A percentile compares a stretch with the other conserved stretches of the same genome.
Conservation (phyloP, 2,329 filamentous ascomycete species). For the Dactylellina haptotyla region DNA sequence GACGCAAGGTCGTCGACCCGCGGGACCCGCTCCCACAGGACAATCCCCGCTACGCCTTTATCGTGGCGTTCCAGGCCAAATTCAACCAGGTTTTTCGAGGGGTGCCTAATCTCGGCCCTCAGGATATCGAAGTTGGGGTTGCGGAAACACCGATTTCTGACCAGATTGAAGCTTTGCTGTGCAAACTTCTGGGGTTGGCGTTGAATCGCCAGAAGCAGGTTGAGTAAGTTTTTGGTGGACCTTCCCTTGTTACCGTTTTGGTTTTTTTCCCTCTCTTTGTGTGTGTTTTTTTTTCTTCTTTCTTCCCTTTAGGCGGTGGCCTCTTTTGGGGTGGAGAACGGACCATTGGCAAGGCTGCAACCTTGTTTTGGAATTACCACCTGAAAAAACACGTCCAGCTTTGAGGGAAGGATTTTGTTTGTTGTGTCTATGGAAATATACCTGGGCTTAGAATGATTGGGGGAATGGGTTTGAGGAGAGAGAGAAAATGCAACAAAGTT, state of each 20-base stretch:
- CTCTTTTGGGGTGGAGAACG: not conserved
- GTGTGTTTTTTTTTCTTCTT: conserved; percentile 30
- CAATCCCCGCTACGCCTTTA: conserved; percentile 69
- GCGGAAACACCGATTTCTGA: conserved; percentile 81
- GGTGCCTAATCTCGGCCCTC: conserved; percentile 87
- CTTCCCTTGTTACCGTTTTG: conserved; percentile 3
- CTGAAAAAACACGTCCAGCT: conserved; percentile 6
- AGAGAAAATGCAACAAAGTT: not conserved
- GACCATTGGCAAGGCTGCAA: not conserved
- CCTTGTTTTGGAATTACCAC: conserved; percentile 27
- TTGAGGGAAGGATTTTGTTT: not conserved
- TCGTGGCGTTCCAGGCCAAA: conserved; percentile 96
- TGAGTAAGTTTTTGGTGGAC: conserved; percentile 78
- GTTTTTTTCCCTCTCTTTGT: conserved; percentile 9
- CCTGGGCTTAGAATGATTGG: not conserved
- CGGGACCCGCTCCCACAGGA: conserved; percentile 46
- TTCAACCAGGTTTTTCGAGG: conserved; percentile 91
- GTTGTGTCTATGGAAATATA: conserved; percentile 11
- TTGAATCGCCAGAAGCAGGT: conserved; percentile 98
- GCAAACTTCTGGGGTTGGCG: conserved; percentile 84
- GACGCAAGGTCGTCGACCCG: conserved; percentile 48
- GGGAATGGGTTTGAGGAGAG: not conserved
- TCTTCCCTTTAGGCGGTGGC: conserved; percentile 17
- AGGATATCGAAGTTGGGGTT: conserved; percentile 91
- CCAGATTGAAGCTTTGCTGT: conserved; percentile 86